These are phyloP conservation scores for Trifolium dubium DNA, from an alignment of 306 rosid genomes.

Conservation along the genomic window DNA sequence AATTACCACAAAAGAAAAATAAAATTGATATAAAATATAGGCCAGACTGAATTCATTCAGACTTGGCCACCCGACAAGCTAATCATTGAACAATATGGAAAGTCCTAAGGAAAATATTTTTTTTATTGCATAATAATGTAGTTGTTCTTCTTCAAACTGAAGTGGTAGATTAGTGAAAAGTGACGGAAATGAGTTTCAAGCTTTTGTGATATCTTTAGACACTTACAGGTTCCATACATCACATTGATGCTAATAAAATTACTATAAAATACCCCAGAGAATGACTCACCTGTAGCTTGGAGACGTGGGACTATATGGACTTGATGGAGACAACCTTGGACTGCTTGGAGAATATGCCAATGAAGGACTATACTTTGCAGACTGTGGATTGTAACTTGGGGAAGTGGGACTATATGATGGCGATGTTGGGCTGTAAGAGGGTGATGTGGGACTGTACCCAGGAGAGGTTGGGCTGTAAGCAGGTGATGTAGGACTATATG, in stretches of 20 bases:
- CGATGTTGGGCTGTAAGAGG: constrained; percentile 81
- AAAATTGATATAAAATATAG: constrained; percentile 23
- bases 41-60: constrained; percentile 15
- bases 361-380: constrained; percentile 94
- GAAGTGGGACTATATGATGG: constrained; percentile 91
- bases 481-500: constrained; percentile 82
- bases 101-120: constrained; percentile 21
- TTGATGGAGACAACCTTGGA: constrained; percentile 88
- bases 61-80: constrained; percentile 14
- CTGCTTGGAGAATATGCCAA: constrained; percentile 97
- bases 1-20: neutral
- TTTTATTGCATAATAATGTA: constrained; percentile 17
- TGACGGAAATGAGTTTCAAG: neutral
- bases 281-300: constrained; percentile 84
- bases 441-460: constrained; percentile 84
- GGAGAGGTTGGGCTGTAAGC: constrained; percentile 91
- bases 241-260: neutral
- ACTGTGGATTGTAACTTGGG: constrained; percentile 90
- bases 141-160: constrained; percentile 20
- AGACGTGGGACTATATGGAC: constrained; percentile 97
- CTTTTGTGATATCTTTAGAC: neutral
- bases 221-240: neutral
- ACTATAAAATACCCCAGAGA: constrained; percentile 13
- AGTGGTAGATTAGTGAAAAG: constrained; percentile 10
- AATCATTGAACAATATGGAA: constrained; percentile 29